Conservation (phyloP, 78 protist species). For the Dictyostelium citrinum region DNA sequence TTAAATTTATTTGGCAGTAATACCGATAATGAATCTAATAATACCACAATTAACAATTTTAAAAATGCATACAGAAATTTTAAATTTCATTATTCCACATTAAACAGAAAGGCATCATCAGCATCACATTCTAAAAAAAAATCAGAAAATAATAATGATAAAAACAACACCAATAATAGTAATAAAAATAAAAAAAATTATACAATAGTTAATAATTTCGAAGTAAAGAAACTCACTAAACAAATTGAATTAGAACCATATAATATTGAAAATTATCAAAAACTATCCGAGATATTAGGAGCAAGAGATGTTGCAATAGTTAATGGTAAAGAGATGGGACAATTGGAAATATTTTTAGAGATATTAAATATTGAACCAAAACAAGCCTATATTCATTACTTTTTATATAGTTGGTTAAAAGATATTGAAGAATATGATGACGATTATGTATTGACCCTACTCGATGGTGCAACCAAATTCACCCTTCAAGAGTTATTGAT, state of each 20-base stretch:
- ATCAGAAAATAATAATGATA: background rate
- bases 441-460: background rate
- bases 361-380: background rate
- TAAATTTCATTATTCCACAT: background rate
- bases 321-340: background rate
- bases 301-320: background rate
- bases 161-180: background rate
- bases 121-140: background rate
- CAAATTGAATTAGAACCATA: background rate
- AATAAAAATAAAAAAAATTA: background rate
- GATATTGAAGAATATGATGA: background rate
- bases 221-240: background rate
- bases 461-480: background rate
- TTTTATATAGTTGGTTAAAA: background rate
- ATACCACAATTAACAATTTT: background rate
- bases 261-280: background rate
- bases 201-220: background rate
- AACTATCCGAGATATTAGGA: background rate
- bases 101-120: background rate
- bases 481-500: background rate
- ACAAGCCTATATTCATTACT: background rate
- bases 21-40: background rate
- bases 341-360: background rate
- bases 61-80: background rate
- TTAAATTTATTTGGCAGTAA: background rate